Conservation (phyloP, 2,329 filamentous ascomycete species). For the Diaporthe citrichinensis region DNA sequence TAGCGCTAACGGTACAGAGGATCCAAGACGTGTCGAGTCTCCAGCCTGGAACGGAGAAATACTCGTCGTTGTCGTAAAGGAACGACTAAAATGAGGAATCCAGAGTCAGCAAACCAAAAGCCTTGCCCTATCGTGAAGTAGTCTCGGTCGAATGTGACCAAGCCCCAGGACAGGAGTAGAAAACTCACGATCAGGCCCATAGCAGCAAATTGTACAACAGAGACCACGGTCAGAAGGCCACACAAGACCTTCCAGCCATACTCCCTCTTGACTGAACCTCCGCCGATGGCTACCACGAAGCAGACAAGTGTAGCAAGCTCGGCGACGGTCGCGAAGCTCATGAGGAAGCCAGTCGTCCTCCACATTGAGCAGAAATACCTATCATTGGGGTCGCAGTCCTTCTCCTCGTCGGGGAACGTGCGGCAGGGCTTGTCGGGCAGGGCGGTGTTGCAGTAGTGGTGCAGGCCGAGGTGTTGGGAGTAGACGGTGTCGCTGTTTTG, state of each 20-base stretch:
- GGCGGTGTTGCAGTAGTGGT: conserved; percentile 82
- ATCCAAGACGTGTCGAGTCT: conserved; percentile 84
- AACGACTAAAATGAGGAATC: conserved; percentile 73
- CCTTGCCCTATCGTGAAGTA: too few relatives aligned
- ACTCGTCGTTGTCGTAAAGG: conserved; percentile 84
- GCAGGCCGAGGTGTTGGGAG: conserved; percentile 80
- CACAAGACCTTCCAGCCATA: conserved; percentile 85
- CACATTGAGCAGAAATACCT: conserved; percentile 92
- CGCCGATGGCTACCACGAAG: conserved; percentile 82
- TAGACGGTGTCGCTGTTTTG: conserved; percentile 59
- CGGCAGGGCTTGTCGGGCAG: conserved; percentile 67
- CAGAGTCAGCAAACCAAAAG: conserved; percentile 32
- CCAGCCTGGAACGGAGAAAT: conserved; percentile 87
- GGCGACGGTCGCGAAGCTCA: conserved; percentile 84
- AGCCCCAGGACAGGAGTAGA: background rate
- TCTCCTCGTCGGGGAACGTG: conserved; percentile 75
- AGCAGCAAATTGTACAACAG: conserved; percentile 78
- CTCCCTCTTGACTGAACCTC: conserved; percentile 85
- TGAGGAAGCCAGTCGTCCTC: conserved; percentile 88
- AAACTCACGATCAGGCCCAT: conserved; percentile 86
- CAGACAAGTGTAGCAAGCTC: conserved; percentile 85
- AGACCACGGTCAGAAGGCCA: conserved; percentile 75
- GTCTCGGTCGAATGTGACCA: background rate
- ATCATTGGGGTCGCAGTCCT: conserved; percentile 74
- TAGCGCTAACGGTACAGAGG: conserved; percentile 72